Percentiles rank a stretch among this genome's conserved stretches.
These are phyloP conservation scores for Rhizoctonia solani DNA, from an alignment of 1,284 basidiomycete genomes.

Conservation along the genomic window DNA sequence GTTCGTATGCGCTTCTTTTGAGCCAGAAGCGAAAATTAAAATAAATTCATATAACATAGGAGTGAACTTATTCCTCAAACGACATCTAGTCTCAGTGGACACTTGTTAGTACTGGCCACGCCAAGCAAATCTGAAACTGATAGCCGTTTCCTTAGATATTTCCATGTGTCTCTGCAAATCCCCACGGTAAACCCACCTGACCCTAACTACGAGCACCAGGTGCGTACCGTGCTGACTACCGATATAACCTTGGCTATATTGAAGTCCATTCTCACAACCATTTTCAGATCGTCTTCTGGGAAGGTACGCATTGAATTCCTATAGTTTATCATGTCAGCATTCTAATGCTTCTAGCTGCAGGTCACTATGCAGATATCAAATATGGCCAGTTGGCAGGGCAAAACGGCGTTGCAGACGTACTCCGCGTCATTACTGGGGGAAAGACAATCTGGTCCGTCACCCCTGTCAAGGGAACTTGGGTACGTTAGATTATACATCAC, in stretches of 20 bases:
- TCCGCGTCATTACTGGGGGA: slow-evolving; percentile 26
- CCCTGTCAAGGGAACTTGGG: slow-evolving; percentile 28
- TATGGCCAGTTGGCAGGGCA: slow-evolving; percentile 30
- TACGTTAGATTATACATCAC: neutral
- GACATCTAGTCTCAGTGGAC: slow-evolving; percentile 60
- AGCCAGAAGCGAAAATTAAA: neutral
- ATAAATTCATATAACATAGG: slow-evolving; percentile 2
- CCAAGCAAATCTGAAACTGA: neutral
- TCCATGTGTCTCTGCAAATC: slow-evolving; percentile 26
- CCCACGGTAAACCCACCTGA: slow-evolving; percentile 19
- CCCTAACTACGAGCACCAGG: slow-evolving; percentile 59
- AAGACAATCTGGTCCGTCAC: slow-evolving; percentile 32
- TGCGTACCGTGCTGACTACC: slow-evolving; percentile 35
- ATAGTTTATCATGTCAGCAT: no score
- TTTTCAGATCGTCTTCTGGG: slow-evolving; percentile 21
- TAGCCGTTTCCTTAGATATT: neutral
- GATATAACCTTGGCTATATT: neutral
- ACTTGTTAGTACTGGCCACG: slow-evolving; percentile 44
- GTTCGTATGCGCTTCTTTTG: neutral
- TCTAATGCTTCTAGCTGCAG: no score
- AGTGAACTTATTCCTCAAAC: slow-evolving; percentile 64
- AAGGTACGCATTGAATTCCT: neutral
- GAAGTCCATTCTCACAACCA: neutral
- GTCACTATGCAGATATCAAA: slow-evolving; percentile 33
- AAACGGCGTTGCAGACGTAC: slow-evolving; percentile 17